Conservation (phyloP, 306 rosid species). For the Canavalia gladiata region DNA sequence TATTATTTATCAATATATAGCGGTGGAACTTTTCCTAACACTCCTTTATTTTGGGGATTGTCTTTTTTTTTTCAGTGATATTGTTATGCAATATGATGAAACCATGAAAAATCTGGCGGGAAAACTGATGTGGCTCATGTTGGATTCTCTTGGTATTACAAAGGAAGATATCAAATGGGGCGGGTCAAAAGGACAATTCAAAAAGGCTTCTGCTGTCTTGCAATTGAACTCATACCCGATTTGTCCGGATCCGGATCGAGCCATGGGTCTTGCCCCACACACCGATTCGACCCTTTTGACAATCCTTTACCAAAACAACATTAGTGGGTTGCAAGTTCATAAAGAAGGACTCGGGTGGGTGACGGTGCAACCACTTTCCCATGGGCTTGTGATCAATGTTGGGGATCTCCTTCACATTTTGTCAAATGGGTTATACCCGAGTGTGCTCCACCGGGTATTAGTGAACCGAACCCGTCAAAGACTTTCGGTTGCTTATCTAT, state of each 20-base stretch:
- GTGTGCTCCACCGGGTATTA: conserved; percentile 77
- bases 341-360: conserved; percentile 76
- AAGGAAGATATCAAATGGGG: conserved; percentile 76
- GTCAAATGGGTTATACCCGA: conserved; percentile 76
- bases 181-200: conserved; percentile 59
- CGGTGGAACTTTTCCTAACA: conserved; percentile 14
- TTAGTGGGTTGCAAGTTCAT: conserved; percentile 77
- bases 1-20: background rate
- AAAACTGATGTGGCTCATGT: conserved; percentile 74
- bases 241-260: conserved; percentile 94
- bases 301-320: conserved; percentile 73
- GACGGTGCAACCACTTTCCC: conserved; percentile 61
- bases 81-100: conserved; percentile 63
- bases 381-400: conserved; percentile 62
- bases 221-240: conserved; percentile 85
- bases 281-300: conserved; percentile 90
- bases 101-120: conserved; percentile 76
- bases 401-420: conserved; percentile 85
- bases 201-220: conserved; percentile 60
- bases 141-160: conserved; percentile 71
- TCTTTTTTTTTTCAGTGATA: conserved; percentile 53
- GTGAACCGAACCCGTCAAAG: conserved; percentile 78
- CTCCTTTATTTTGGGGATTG: background rate
- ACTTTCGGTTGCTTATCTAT: conserved; percentile 72
- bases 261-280: conserved; percentile 93